Conservation (phyloP, 129 eudicot genomes). For the Flaveria bidentis region DNA sequence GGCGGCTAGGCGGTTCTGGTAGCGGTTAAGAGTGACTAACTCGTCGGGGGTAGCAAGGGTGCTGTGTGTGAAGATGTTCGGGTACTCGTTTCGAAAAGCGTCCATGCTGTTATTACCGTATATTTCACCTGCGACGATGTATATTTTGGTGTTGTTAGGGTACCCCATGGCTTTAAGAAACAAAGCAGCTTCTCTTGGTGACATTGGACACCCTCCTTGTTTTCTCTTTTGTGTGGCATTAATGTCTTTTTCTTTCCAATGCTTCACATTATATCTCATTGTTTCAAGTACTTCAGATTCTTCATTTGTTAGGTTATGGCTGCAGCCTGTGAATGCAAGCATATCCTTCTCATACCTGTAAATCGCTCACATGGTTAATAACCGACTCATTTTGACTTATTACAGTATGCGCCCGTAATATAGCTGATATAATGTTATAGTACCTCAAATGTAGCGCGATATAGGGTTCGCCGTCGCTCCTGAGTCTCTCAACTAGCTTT, state of each 20-base stretch:
- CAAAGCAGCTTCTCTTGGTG: slow-evolving; percentile 89
- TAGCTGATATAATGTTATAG: background rate
- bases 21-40: slow-evolving; percentile 49
- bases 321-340: slow-evolving; percentile 97
- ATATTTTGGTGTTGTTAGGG: slow-evolving; percentile 65
- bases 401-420: background rate
- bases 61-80: slow-evolving; percentile 68
- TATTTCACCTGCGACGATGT: slow-evolving; percentile 88
- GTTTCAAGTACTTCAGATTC: slow-evolving; percentile 70
- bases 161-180: slow-evolving; percentile 93
- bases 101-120: slow-evolving; percentile 75
- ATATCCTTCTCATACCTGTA: slow-evolving; percentile 80
- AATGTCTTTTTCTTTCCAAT: slow-evolving; percentile 96
- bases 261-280: slow-evolving; percentile 77
- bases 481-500: slow-evolving; percentile 52
- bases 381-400: background rate
- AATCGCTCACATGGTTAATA: background rate
- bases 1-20: slow-evolving; percentile 90
- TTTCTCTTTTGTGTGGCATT: slow-evolving; percentile 60
- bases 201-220: slow-evolving; percentile 93
- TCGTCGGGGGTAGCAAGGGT: slow-evolving; percentile 76
- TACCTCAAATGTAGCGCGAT: slow-evolving; percentile 91
- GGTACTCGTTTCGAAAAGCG: slow-evolving; percentile 57
- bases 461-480: slow-evolving; percentile 55
- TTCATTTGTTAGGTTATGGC: slow-evolving; percentile 59